Evolutionary conservation across 345 rosid species (phyloP).

Genomic region (Kernera saxatilis): DNA sequence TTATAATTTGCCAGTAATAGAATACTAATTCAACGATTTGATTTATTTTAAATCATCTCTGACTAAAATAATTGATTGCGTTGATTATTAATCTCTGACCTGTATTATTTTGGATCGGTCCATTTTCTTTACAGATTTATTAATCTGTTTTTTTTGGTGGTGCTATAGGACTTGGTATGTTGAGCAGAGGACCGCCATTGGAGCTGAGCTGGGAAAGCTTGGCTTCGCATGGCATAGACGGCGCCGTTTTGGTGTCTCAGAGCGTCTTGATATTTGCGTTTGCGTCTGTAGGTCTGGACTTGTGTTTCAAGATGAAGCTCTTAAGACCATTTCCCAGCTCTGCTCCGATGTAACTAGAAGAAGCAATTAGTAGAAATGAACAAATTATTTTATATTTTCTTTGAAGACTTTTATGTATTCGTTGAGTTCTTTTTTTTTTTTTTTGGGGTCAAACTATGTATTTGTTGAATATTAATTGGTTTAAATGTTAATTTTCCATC

Average conservation of each 20-base stretch:
- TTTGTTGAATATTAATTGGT: neutral
- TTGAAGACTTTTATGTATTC: neutral
- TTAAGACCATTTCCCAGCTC: slow-evolving; percentile 33
- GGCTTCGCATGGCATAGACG: slow-evolving; percentile 29
- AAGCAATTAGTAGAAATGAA: neutral
- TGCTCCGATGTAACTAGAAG: neutral
- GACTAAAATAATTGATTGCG: slow-evolving; percentile 2
- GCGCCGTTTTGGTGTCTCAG: slow-evolving; percentile 32
- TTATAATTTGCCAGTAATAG: slow-evolving; percentile 8
- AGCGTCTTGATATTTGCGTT: slow-evolving; percentile 32
- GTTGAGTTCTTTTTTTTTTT: too few species aligned
- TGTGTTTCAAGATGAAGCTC: slow-evolving; percentile 21
- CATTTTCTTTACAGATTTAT: neutral
- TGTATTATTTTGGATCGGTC: slow-evolving; percentile 22
- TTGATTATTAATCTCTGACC: slow-evolving; percentile 21
- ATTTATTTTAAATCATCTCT: neutral
- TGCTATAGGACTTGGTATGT: slow-evolving; percentile 56
- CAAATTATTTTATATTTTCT: neutral
- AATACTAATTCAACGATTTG: slow-evolving; percentile 14
- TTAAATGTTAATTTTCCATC: neutral
- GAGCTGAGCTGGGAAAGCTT: slow-evolving; percentile 41
- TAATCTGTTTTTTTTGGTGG: neutral
- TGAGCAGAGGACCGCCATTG: slow-evolving; percentile 60
- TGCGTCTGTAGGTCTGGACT: slow-evolving; percentile 30
- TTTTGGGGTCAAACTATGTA: too few species aligned